Base-by-base conservation (phyloP, 2,329 filamentous ascomycete species). In the Cladophialophora carrionii region DNA sequence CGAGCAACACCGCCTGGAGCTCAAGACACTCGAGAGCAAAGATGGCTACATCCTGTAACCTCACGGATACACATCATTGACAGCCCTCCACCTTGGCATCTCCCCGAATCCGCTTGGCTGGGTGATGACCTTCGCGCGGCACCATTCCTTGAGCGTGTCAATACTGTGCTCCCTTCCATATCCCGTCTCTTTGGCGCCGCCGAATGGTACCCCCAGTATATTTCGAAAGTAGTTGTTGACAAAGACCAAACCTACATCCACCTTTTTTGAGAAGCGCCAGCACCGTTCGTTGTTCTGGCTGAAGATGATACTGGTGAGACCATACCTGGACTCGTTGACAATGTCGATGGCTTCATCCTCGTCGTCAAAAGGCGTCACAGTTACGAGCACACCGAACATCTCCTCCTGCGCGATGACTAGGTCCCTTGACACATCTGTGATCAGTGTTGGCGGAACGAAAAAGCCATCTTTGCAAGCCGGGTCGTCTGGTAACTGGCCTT, bases 171-270 rank as follows among this genome's bases (percentile, higher is more conserved):
- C 91, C 61, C 89, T 87, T 49, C 91, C 90, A 65, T 93, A 90
- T 67, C 91, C 91, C 24, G 82, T 86, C 79, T 92, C 85, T 79
- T 93, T 93, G 81, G 85, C 91, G 0, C 91, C 91, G 62, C 89
- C 88, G 71, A 93, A 93, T 29, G 85, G 85, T 24, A 62, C 58
- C 2, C 56, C 62, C 5, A 59, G 31, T 17, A 63, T 48, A 34
- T 63, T 46, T 17, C 57, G 65, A 46, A 57, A 64, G 41, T 80
- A 84, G 31, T 73, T 71, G 63, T 89, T 88, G 67, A 88, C 82
- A 82, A 84, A 88, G 0, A 88, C 83, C 10, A 77, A 82, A 0
- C 87, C 86, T 0, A 83, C 81, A 69, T 87, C 82, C 6, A 89
- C 73, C 57, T 80, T 52, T n/a, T 60, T 60, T 0, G 57, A 51